Conservation (phyloP, 169 alveolate species). For the Eimeria brunetti region DNA sequence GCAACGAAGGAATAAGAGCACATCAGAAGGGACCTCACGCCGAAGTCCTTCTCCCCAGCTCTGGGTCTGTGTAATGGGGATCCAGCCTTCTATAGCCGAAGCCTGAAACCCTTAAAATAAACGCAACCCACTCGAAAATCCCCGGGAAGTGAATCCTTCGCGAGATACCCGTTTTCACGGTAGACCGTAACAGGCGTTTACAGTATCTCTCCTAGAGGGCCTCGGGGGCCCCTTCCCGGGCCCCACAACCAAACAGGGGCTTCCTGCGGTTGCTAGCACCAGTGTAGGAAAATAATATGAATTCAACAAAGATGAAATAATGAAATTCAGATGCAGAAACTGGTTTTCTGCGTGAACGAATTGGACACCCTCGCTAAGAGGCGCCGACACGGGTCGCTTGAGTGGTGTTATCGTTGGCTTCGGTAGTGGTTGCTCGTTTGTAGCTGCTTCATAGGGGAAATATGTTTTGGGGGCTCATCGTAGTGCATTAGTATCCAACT, state of each 20-base stretch:
- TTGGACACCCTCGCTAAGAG: too few species aligned
- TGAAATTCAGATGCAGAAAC: not conserved
- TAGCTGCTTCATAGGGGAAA: too few species aligned
- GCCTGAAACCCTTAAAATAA: not conserved
- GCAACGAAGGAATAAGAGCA: not conserved
- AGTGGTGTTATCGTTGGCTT: too few species aligned
- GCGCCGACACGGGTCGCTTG: too few species aligned
- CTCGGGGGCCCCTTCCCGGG: constrained; percentile 25
- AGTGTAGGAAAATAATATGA: not conserved
- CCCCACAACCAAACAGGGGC: constrained; percentile 7
- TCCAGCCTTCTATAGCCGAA: not conserved
- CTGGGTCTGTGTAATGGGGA: not conserved
- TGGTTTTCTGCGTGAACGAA: not conserved
- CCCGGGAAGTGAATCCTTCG: too few species aligned
- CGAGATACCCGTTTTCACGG: not conserved
- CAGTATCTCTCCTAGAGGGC: not conserved
- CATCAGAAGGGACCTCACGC: constrained; percentile 1
- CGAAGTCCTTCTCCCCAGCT: not conserved
- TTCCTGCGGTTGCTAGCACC: not conserved
- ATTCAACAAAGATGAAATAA: not conserved
- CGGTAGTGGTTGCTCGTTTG: too few species aligned
- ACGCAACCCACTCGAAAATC: too few species aligned
- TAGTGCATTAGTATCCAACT: too few species aligned
- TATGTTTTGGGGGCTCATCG: too few species aligned
- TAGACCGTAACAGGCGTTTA: not conserved